These are phyloP conservation scores for Pigoraptor vietnamica DNA, from an alignment of 78 protist species.

Conservation along the genomic window DNA sequence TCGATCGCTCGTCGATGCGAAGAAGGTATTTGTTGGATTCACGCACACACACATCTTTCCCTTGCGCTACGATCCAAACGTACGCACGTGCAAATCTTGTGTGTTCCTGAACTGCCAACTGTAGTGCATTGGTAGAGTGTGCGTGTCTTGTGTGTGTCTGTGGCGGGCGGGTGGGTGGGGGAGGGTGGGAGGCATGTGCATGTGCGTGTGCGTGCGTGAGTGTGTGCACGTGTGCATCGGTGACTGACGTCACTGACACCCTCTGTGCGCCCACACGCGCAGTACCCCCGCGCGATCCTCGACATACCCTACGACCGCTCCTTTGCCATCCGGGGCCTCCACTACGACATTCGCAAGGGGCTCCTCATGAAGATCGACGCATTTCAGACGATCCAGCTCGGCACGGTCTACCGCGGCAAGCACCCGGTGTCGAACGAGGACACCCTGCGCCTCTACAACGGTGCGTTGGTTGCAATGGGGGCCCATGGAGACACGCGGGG, in stretches of 20 bases:
- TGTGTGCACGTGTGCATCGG: too few relatives aligned
- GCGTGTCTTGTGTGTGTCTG: not conserved
- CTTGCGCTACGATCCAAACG: too few relatives aligned
- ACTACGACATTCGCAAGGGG: not conserved
- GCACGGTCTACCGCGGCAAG: not conserved
- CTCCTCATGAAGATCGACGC: conserved; percentile 2
- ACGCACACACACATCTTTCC: too few relatives aligned
- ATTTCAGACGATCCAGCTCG: not conserved
- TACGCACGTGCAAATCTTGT: too few relatives aligned
- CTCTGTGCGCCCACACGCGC: not conserved
- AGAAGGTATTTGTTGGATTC: not conserved
- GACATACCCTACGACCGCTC: not conserved
- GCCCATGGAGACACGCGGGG: not conserved
- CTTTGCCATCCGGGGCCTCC: conserved; percentile 12
- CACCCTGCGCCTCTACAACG: not conserved
- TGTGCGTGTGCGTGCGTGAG: too few relatives aligned
- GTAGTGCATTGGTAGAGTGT: not conserved
- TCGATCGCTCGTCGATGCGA: not conserved
- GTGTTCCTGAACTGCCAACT: too few relatives aligned
- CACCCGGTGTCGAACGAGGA: not conserved
- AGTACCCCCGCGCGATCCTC: not conserved
- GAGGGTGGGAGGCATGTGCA: too few relatives aligned
- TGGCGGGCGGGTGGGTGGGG: too few relatives aligned
- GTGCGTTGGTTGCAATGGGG: not conserved
- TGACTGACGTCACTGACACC: too few relatives aligned